Base-by-base conservation (phyloP, 306 rosid genomes). In the Cicer yamashitae region DNA sequence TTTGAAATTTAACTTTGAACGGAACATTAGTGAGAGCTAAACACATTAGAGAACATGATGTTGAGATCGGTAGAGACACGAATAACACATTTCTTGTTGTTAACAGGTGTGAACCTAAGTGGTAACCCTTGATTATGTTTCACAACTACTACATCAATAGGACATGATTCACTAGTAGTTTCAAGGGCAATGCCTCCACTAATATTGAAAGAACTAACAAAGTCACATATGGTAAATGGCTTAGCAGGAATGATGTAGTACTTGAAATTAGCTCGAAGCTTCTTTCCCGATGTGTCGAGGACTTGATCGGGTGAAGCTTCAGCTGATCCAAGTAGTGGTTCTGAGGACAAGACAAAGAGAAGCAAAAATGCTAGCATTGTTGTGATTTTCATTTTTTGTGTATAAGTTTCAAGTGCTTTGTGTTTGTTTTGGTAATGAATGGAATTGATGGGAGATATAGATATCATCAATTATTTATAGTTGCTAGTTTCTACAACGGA, bases 1-100 rank as follows among this genome's bases (percentile, higher is more conserved):
- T 58, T 7, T 65, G 71, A 7, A 79, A 79, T 6, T 73, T 25
- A 20, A 79, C 70, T 13, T 56, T 18, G 70, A 44, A n/a, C 0
- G 83, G 64, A 14, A 8, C 74, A 73, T 73, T n/a, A 25, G 47
- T 79, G 2, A 79, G 54, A 47, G 75, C 70, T 8, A 79, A 62
- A 56, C 63, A 79, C 40, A 58, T 79, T 67, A 0, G 81, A 41
- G 78, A 83, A 87, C n/a, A n/a, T 47, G 34, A 89, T 60, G 84
- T 89, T 89, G 6, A 81, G 72, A 69, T 87, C 93, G 1, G 88
- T 77, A 4, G 84, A 71, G 0, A 71, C 48, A 0, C 60, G 79
- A 57, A 87, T 62, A 8, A 80, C 82, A 0, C 86, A 79, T 67
- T 87, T 58, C 9, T 58, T 58, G 15, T 11, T 10, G 15, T 10